phyloP scores from a whole-genome alignment of 1,284 basidiomycete species.

The Caloboletus inedulis region DNA sequence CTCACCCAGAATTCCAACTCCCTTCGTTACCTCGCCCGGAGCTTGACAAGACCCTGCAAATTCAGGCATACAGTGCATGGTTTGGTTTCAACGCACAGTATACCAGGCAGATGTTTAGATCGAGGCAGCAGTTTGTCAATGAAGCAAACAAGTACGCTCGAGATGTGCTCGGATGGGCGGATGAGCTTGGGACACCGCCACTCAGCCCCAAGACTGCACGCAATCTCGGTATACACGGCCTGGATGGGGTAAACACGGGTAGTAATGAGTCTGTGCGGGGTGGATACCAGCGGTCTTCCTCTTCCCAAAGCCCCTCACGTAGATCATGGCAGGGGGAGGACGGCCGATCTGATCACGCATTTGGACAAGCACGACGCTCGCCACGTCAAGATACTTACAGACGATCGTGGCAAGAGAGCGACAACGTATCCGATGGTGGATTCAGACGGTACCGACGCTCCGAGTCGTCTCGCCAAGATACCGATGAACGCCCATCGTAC shows the following conservation, averaged over 20 bases:
- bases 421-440: background rate
- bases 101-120: constrained; percentile 42
- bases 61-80: constrained; percentile 53
- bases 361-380: constrained; percentile 2
- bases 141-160: constrained; percentile 45
- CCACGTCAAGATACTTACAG: constrained; percentile 3
- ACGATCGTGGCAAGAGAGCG: constrained; percentile 1
- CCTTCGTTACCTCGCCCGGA: constrained; percentile 24
- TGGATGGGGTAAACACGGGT: constrained; percentile 40
- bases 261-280: constrained; percentile 2
- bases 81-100: constrained; percentile 60
- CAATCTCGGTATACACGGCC: constrained; percentile 59
- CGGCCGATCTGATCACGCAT: background rate
- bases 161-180: constrained; percentile 42
- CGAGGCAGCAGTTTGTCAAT: constrained; percentile 42
- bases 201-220: constrained; percentile 53
- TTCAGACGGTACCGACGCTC: background rate
- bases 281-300: constrained; percentile 6
- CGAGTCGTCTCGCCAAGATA: constrained; percentile 4
- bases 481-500: constrained; percentile 3
- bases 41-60: constrained; percentile 41
- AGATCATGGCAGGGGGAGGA: constrained; percentile 15
- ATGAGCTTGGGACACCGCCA: constrained; percentile 36
- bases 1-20: constrained; percentile 24
- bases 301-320: constrained; percentile 6